Conservation (phyloP, 345 rosid genomes). For the Bruguiera parviflora region DNA sequence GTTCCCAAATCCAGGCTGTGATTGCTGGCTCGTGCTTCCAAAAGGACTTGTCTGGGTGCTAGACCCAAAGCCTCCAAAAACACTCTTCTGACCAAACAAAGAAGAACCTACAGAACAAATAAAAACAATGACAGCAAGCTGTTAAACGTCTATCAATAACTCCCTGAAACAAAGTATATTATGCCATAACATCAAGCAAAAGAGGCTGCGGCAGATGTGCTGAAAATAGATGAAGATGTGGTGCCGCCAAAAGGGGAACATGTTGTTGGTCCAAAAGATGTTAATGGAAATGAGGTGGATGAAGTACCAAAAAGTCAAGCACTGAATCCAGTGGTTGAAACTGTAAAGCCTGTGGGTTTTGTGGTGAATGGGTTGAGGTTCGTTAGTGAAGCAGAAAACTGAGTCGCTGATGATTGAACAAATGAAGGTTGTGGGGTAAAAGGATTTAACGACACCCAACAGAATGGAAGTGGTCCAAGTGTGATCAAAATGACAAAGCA, state of each 20-base stretch:
- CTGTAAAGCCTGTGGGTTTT: slow-evolving; percentile 40
- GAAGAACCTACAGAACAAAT: slow-evolving; percentile 45
- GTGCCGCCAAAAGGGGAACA: slow-evolving; percentile 44
- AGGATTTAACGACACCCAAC: slow-evolving; percentile 53
- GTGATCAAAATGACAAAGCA: too few relatives aligned
- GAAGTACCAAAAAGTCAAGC: slow-evolving; percentile 27
- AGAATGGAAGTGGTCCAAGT: slow-evolving; percentile 3
- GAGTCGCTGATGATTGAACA: slow-evolving; percentile 49
- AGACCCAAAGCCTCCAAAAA: slow-evolving; percentile 76
- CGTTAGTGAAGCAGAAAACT: slow-evolving; percentile 38
- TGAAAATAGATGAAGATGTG: slow-evolving; percentile 43
- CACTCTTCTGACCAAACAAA: slow-evolving; percentile 69
- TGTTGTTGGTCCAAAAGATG: slow-evolving; percentile 48
- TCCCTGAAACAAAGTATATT: neutral
- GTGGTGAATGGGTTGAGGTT: slow-evolving; percentile 49
- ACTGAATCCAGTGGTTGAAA: slow-evolving; percentile 34
- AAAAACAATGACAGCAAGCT: neutral
- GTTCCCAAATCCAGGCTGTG: slow-evolving; percentile 73
- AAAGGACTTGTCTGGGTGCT: slow-evolving; percentile 56
- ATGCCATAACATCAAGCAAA: too few relatives aligned
- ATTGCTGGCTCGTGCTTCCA: slow-evolving; percentile 57
- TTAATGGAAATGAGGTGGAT: slow-evolving; percentile 46
- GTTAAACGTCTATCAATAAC: neutral
- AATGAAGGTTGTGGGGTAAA: slow-evolving; percentile 48
- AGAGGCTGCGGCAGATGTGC: too few relatives aligned